Base-by-base conservation (phyloP, 768 basidiomycete genomes). In the Pulveroboletus ravenelii region DNA sequence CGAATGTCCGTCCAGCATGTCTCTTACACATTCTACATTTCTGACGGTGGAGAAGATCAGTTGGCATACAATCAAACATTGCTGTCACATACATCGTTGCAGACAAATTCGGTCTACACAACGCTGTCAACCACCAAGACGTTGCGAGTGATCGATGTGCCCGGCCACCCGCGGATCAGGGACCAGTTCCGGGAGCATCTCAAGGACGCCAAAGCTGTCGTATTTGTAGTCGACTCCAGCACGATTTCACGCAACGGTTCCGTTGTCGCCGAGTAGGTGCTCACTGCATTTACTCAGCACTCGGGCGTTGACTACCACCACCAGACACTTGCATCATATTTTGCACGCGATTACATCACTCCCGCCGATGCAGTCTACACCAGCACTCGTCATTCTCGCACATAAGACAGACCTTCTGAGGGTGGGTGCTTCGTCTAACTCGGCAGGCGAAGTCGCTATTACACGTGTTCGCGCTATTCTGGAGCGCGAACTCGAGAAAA, bases 401-500 rank as follows among this genome's bases (percentile, higher is more conserved):
- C 86, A 92, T 67, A 92, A 93, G 68, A 71, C 72, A 14, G 90
- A 93, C 63, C 71, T 88, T 5, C 70, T 92, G 51, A 87, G 80
- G 55, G 59, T 64, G 41, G 55, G 72, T 13, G 59, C 68, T 5
- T 61, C 74, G 4, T 66, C 70, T 12, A 70, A 59, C 5, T 58
- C 67, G 6, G 50, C 62, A 15, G 63, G 66, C 15, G 70, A 75
- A n/a, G 76, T 85, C 10, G 88, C 84, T 8, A 72, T 86, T 31
- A 81, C 75, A 42, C 81, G 90, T 25, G 87, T 90, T 13, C 82
- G 81, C 45, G 80, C 80, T 6, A 79, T 93, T 52, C 80, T 93
- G 40, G 90, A 92, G 60, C 82, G 90, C 41, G 90, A 93, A 62
- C 77, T 93, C 6, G 87, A 90, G 62, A 91, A 88, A 64, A 79